Percentiles rank a stretch among this genome's conserved stretches.
These are phyloP conservation scores for Orbilia oligospora DNA, from an alignment of 2,329 filamentous ascomycete genomes.

Conservation along the genomic window DNA sequence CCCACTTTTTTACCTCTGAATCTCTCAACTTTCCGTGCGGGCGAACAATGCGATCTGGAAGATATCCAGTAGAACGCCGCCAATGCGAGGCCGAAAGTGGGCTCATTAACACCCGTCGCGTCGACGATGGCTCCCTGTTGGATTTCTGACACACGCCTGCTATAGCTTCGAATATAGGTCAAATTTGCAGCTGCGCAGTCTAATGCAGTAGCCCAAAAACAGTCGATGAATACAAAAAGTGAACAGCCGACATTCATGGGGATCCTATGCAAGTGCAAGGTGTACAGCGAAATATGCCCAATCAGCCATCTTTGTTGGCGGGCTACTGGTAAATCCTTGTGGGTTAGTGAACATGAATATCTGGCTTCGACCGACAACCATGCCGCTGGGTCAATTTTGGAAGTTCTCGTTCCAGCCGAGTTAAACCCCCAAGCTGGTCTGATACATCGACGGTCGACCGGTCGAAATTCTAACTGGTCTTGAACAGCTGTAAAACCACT, in stretches of 20 bases:
- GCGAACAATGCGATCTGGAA: slow-evolving; percentile 35
- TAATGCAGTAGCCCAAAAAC: slow-evolving; percentile 46
- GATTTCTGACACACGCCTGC: slow-evolving; percentile 21
- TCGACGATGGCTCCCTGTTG: slow-evolving; percentile 28
- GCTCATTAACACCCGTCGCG: slow-evolving; percentile 12
- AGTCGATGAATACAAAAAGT: slow-evolving; percentile 16
- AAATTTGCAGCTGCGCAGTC: slow-evolving; percentile 48
- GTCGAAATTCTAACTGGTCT: slow-evolving; percentile 17
- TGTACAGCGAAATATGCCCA: slow-evolving; percentile 32
- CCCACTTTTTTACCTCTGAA: slow-evolving; percentile 45
- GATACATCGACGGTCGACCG: slow-evolving; percentile 17
- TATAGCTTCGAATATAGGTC: slow-evolving; percentile 31
- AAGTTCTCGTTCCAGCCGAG: slow-evolving; percentile 8
- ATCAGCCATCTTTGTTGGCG: slow-evolving; percentile 42
- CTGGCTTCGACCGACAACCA: slow-evolving; percentile 46
- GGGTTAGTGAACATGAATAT: slow-evolving; percentile 19
- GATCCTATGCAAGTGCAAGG: slow-evolving; percentile 37
- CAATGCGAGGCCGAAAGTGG: slow-evolving; percentile 7
- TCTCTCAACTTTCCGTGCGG: slow-evolving; percentile 36
- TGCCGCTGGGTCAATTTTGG: slow-evolving; percentile 40
- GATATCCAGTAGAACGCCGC: slow-evolving; percentile 3
- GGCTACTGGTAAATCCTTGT: slow-evolving; percentile 38
- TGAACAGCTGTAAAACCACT: slow-evolving; percentile 56
- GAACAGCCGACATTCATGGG: slow-evolving; percentile 39
- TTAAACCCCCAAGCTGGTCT: slow-evolving; percentile 16